Evolutionary conservation across 2,329 filamentous ascomycete genomes (phyloP).

Genomic region (Colletotrichum sp.): DNA sequence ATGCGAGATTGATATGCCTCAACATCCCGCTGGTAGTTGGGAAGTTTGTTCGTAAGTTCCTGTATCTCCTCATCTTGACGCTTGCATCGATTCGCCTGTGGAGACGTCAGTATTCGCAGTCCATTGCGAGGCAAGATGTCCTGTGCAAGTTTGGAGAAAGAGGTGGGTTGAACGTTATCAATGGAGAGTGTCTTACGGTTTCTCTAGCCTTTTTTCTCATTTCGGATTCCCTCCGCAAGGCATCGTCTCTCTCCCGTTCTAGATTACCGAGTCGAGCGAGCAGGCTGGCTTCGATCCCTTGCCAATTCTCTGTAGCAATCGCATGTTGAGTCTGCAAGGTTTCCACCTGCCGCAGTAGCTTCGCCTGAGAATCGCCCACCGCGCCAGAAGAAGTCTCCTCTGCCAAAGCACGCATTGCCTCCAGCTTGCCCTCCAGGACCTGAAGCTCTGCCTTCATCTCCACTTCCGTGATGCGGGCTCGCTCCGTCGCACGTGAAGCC

Average conservation of each 20-base stretch:
- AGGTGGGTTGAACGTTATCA: not conserved
- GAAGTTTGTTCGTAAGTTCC: conserved; percentile 66
- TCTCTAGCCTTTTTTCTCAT: conserved; percentile 90
- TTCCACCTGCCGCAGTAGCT: conserved; percentile 91
- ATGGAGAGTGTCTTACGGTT: conserved; percentile 60
- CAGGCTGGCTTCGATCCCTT: conserved; percentile 89
- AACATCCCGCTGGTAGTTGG: conserved; percentile 69
- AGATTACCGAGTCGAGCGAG: conserved; percentile 77
- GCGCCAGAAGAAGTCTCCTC: conserved; percentile 89
- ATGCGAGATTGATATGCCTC: conserved; percentile 63
- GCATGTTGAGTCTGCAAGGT: conserved; percentile 95
- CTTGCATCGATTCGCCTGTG: conserved; percentile 66
- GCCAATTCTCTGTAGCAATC: conserved; percentile 96
- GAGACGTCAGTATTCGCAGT: conserved; percentile 27
- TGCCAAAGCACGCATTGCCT: conserved; percentile 81
- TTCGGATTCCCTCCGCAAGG: conserved; percentile 81
- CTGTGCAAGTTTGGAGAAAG: not conserved
- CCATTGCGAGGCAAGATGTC: not conserved
- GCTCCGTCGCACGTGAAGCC: conserved; percentile 74
- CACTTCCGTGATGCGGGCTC: conserved; percentile 69
- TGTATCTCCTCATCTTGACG: conserved; percentile 85
- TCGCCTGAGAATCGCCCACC: conserved; percentile 83
- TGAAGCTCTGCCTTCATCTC: conserved; percentile 82
- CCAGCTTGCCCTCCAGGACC: conserved; percentile 86
- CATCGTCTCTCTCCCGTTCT: conserved; percentile 92